Conservation (phyloP, 2,329 filamentous ascomycete species). For the Botrytis byssoidea region DNA sequence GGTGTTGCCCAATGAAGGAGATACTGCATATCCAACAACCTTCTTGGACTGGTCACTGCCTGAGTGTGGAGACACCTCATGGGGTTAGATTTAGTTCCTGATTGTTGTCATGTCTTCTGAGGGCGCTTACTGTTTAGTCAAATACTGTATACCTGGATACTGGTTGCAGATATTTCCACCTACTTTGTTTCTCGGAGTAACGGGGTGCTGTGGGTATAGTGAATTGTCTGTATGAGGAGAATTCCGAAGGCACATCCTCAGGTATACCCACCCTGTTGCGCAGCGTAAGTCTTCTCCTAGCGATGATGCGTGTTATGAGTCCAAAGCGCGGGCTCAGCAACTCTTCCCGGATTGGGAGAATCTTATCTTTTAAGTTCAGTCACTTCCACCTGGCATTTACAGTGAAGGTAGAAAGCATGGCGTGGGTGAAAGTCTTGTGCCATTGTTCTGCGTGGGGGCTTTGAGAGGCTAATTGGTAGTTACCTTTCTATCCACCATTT, state of each 20-base stretch:
- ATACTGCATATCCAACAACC: neutral
- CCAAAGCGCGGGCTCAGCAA: conserved; percentile 7
- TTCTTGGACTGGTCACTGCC: neutral
- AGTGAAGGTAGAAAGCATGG: conserved; percentile 5
- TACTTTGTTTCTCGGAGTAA: conserved; percentile 12
- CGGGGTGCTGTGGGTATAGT: conserved; percentile 11
- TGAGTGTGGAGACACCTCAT: conserved; percentile 6
- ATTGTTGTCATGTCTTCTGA: neutral
- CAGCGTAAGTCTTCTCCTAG: conserved; percentile 15
- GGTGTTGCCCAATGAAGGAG: neutral
- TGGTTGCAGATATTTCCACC: conserved; percentile 6
- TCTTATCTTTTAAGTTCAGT: neutral
- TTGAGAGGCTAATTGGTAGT: conserved; percentile 13
- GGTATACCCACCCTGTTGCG: conserved; percentile 11
- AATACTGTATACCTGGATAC: conserved; percentile 1
- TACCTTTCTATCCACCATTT: conserved; percentile 15
- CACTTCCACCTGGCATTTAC: conserved; percentile 7
- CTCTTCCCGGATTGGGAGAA: conserved; percentile 14
- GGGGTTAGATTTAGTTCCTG: conserved; percentile 3
- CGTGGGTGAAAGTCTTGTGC: conserved; percentile 3
- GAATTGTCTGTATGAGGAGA: conserved; percentile 18
- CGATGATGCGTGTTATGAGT: neutral
- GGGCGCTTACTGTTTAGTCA: neutral
- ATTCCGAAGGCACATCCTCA: conserved; percentile 15
- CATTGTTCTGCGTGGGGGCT: conserved; percentile 17